Conservation (phyloP, 441 rosid species). For the Francoa sonchifolia region DNA sequence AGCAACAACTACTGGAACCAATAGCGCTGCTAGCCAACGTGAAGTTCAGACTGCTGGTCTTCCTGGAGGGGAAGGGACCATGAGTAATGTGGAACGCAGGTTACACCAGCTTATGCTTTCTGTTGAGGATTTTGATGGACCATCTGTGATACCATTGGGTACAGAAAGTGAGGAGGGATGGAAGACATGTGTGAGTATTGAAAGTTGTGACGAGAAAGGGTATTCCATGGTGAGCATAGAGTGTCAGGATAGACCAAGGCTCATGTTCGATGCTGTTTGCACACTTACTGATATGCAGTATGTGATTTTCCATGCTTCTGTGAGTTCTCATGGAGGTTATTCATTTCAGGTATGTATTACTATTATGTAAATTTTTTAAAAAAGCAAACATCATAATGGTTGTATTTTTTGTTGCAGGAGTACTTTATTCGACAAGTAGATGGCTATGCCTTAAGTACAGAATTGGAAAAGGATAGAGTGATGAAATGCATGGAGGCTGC, state of each 20-base stretch:
- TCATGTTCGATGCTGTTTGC: conserved; percentile 68
- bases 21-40: conserved; percentile 16
- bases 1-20: conserved; percentile 18
- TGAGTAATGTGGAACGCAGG: conserved; percentile 46
- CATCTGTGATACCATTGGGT: conserved; percentile 2
- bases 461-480: conserved; percentile 31
- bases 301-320: conserved; percentile 60
- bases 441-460: conserved; percentile 24
- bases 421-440: conserved; percentile 38
- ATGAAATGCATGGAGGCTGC: conserved; percentile 45
- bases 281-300: conserved; percentile 68
- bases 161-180: conserved; percentile 19
- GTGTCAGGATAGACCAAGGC: conserved; percentile 49
- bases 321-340: conserved; percentile 28
- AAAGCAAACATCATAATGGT: neutral
- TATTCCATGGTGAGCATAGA: conserved; percentile 52
- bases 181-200: conserved; percentile 31
- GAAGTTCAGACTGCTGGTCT: conserved; percentile 30
- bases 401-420: conserved; percentile 17
- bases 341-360: conserved; percentile 42
- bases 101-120: conserved; percentile 63
- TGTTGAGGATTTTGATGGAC: conserved; percentile 44
- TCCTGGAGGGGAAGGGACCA: conserved; percentile 25
- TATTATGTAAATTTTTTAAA: too few relatives aligned
- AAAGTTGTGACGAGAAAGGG: conserved; percentile 50